phyloP scores from a whole-genome alignment of 805 yeast species.

The Wickerhamomyces chambardii region DNA sequence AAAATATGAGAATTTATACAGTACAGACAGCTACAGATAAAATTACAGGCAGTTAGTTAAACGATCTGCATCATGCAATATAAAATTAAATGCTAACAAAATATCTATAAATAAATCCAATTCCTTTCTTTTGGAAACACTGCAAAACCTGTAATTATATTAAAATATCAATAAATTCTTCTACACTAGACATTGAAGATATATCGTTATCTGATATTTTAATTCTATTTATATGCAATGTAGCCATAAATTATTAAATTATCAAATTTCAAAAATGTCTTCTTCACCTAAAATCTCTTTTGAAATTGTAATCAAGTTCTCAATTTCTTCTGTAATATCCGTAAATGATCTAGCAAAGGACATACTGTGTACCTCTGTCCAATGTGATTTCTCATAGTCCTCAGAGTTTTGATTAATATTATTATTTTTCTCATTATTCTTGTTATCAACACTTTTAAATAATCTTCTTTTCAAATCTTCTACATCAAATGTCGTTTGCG shows the following conservation, averaged over 20 bases:
- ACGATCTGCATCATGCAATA: too few relatives aligned
- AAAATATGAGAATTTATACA: too few relatives aligned
- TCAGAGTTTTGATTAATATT: neutral
- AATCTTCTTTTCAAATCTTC: slow-evolving; percentile 7
- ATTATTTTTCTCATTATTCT: slow-evolving; percentile 3
- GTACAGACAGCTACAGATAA: too few relatives aligned
- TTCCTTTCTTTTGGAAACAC: neutral
- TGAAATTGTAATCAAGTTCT: slow-evolving; percentile 24
- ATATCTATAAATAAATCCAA: too few relatives aligned
- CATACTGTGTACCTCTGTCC: slow-evolving; percentile 40
- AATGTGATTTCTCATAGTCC: slow-evolving; percentile 22
- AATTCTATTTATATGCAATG: neutral
- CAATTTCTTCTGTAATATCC: slow-evolving; percentile 32
- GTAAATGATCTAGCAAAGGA: slow-evolving; percentile 41
- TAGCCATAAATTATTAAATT: too few relatives aligned
- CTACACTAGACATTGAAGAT: neutral
- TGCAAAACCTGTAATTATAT: neutral
- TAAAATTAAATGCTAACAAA: too few relatives aligned
- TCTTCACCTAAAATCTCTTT: slow-evolving; percentile 38
- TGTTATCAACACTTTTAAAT: slow-evolving; percentile 1
- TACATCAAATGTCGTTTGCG: neutral
- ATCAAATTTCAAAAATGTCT: slow-evolving; percentile 1
- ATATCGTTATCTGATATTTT: neutral
- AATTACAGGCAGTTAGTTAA: too few relatives aligned
- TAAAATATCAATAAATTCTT: neutral